Base-by-base conservation (phyloP, 495 filamentous ascomycete genomes). In the Talaromyces stipitatus region DNA sequence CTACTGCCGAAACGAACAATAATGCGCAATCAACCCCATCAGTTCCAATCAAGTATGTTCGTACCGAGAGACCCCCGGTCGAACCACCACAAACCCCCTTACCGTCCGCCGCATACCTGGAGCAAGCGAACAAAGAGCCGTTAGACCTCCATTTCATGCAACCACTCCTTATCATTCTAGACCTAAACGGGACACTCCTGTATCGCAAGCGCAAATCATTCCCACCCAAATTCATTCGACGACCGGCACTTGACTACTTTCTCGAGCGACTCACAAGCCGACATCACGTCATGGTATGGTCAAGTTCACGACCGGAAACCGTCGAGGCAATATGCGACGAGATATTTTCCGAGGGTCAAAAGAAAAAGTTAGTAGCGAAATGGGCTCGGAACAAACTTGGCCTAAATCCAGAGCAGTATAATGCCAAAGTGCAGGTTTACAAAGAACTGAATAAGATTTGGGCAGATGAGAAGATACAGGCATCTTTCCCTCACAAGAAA, bases 101-200 rank as follows among this genome's bases (percentile, higher is more conserved):
- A 0, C 73, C 79, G 2, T 76, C 64, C 9, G 32, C 60, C 1
- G 54, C 63, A 30, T 85, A 85, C 64, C 58, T 83, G 23, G 41
- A 61, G 3, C 73, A 74, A 58, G 68, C 81, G 24, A 62, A 65
- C 7, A 48, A 58, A 36, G 47, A 64, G 6, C 72, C 78, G 3
- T 54, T 50, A 33, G 48, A 54, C 45, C 36, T 65, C 1, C 11
- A 58, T 2, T 58, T 57, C 6, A 71, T 76, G 11, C 74, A 78
- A 27, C 73, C 69, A 10, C 71, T 95, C 1, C 82, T 98, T 2
- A 69, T 98, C 18, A 81, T 97, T 26, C 83, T 97, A 55, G 94
- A 98, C 67, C 78, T 98, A 0, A 98, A 97, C 71, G 94, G 95
- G 55, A 96, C 95, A 0, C 76, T 98, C 2, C 76, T 97, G 14